These are phyloP conservation scores for Aspergillus melleus DNA, from an alignment of 2,329 filamentous ascomycete species.

Conservation along the genomic window DNA sequence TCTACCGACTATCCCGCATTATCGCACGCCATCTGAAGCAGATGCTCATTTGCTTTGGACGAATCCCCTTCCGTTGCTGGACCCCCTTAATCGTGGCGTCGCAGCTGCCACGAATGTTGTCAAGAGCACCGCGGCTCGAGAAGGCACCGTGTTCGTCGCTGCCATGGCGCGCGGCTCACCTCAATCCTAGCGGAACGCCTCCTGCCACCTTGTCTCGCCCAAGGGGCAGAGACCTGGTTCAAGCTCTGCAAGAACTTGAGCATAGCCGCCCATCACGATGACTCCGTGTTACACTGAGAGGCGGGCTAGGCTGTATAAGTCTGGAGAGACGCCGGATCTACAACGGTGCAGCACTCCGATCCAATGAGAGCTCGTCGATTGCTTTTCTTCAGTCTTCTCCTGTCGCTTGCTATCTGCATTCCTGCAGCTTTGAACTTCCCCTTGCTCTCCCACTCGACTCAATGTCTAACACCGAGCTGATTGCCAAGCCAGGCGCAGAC, in stretches of 20 bases:
- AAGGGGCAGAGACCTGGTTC: background rate
- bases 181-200: background rate
- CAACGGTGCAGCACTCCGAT: background rate
- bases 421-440: no score
- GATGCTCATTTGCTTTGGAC: background rate
- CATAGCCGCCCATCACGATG: background rate
- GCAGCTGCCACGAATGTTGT: background rate
- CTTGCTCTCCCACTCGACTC: no score
- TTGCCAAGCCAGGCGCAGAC: no score
- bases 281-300: no score
- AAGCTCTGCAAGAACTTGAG: background rate
- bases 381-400: background rate
- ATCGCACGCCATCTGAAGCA: conserved; percentile 6
- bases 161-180: background rate
- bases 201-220: background rate
- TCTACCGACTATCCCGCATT: background rate
- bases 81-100: background rate
- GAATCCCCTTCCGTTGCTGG: background rate
- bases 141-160: background rate
- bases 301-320: no score
- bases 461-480: no score
- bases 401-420: no score
- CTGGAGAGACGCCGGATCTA: background rate
- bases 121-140: background rate
- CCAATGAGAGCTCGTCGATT: background rate